A percentile compares a stretch with the other conserved stretches of the same genome.
These are phyloP conservation scores for Capillidium heterosporum DNA, from an alignment of 371 early-diverging fungal genomes.

Conservation along the genomic window DNA sequence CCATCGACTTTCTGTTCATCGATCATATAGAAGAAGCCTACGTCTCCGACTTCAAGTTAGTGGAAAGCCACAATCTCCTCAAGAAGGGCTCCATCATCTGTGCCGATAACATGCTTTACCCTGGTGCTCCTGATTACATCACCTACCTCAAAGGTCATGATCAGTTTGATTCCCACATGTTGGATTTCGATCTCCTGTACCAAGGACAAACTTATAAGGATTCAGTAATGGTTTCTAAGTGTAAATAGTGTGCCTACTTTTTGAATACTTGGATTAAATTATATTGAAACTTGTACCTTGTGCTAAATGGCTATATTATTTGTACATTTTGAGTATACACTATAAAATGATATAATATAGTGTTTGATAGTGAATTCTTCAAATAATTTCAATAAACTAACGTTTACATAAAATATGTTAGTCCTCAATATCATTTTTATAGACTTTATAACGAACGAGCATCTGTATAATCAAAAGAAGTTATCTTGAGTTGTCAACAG, in stretches of 20 bases:
- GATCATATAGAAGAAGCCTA: conserved; percentile 12
- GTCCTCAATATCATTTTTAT: too few species aligned
- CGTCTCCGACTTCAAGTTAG: conserved; percentile 9
- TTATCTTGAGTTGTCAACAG: too few species aligned
- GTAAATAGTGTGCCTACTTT: background rate
- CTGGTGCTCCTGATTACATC: conserved; percentile 14
- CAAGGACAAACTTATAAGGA: background rate
- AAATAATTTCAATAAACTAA: too few species aligned
- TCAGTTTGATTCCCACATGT: background rate
- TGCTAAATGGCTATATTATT: too few species aligned
- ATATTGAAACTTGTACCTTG: too few species aligned
- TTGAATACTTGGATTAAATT: too few species aligned
- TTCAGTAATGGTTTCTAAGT: background rate
- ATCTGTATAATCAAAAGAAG: too few species aligned
- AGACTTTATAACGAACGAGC: too few species aligned
- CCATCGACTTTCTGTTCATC: conserved; percentile 11
- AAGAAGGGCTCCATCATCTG: conserved; percentile 9
- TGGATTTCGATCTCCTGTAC: background rate
- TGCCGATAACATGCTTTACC: conserved; percentile 13
- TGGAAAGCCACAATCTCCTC: conserved; percentile 5
- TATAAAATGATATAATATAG: too few species aligned
- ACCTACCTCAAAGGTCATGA: background rate
- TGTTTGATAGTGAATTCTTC: too few species aligned
- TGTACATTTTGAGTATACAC: too few species aligned
- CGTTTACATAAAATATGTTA: too few species aligned